Percentiles rank a stretch among this genome's conserved stretches.
Evolutionary conservation across 495 filamentous ascomycete species (phyloP).

Genomic region (Penicillium cataractarum): DNA sequence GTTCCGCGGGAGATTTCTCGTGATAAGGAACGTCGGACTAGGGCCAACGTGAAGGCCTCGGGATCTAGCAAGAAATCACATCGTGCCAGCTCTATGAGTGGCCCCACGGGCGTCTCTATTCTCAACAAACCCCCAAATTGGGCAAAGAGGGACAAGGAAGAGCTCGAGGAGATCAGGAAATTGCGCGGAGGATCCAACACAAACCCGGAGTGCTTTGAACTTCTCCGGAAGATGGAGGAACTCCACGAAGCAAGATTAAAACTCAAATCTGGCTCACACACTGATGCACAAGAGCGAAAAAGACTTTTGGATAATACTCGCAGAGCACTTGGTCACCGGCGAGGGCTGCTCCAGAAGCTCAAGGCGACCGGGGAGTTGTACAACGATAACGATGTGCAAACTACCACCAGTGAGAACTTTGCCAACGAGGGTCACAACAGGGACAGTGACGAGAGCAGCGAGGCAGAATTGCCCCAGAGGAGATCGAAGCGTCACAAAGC

Average conservation of each 20-base stretch:
- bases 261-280: not conserved
- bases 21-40: not conserved
- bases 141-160: not conserved
- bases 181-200: not conserved
- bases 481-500: not conserved
- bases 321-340: not conserved
- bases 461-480: not conserved
- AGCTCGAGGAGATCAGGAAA: not conserved
- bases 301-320: not conserved
- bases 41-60: not conserved
- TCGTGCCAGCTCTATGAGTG: not conserved
- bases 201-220: not conserved
- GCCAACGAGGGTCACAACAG: conserved; percentile 5
- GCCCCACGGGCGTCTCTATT: too few relatives aligned
- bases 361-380: not conserved
- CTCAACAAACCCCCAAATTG: too few relatives aligned
- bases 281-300: not conserved
- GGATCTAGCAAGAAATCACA: not conserved
- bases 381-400: not conserved
- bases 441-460: conserved; percentile 8
- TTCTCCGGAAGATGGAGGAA: not conserved
- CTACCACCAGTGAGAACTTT: conserved; percentile 7
- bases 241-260: not conserved
- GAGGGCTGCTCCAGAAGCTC: not conserved
- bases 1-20: not conserved